Evolutionary conservation across 2,329 filamentous ascomycete species (phyloP).

Genomic region (Sporothrix inflata): DNA sequence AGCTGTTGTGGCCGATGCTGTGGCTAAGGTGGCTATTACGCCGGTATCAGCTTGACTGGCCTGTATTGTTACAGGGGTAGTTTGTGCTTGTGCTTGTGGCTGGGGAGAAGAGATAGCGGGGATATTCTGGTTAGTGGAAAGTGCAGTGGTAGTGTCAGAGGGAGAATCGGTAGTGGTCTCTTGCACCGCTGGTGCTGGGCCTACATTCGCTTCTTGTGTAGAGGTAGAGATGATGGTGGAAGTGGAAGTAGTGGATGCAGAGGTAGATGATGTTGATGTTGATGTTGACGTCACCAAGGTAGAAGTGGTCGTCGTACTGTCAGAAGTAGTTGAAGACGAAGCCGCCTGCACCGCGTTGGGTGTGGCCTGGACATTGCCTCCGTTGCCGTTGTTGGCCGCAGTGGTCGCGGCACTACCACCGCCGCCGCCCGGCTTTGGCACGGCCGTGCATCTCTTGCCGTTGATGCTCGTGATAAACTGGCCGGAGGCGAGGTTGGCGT

Average conservation of each 20-base stretch:
- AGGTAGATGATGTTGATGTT: conserved; percentile 31
- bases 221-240: conserved; percentile 1
- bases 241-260: conserved; percentile 27
- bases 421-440: conserved; percentile 45
- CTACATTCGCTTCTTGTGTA: conserved; percentile 26
- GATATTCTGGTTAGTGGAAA: not conserved
- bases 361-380: conserved; percentile 29
- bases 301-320: conserved; percentile 45
- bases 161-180: conserved; percentile 27
- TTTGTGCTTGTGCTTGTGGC: conserved; percentile 31
- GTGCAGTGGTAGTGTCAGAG: not conserved
- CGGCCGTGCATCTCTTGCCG: conserved; percentile 58
- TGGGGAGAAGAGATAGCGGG: not conserved
- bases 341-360: conserved; percentile 7
- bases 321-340: conserved; percentile 25
- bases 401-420: conserved; percentile 30
- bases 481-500: conserved; percentile 49
- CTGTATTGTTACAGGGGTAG: conserved; percentile 34
- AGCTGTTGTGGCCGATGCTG: conserved; percentile 27
- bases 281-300: conserved; percentile 33
- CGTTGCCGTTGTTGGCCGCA: conserved; percentile 26
- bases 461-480: conserved; percentile 54
- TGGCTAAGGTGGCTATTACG: conserved; percentile 37
- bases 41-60: conserved; percentile 46
- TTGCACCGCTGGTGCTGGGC: conserved; percentile 25